Percentiles rank a stretch among this genome's conserved stretches.
phyloP scores from a whole-genome alignment of 192 early-diverging fungal species.

The Geosiphon pyriformis region DNA sequence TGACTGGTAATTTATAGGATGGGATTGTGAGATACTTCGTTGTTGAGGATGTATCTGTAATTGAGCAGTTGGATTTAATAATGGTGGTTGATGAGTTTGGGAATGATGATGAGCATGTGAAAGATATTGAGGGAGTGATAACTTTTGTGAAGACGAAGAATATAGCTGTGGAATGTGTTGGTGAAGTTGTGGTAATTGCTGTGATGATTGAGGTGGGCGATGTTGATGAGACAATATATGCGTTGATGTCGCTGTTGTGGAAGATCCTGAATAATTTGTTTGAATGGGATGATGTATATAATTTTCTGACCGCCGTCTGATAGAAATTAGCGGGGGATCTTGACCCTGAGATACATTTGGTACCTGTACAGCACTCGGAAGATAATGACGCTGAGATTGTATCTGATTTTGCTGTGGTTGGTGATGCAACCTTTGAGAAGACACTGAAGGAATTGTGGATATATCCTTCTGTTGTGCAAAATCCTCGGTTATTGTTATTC shows the following conservation, averaged over 20 bases:
- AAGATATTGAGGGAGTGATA: neutral
- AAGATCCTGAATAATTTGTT: slow-evolving; percentile 10
- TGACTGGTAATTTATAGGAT: neutral
- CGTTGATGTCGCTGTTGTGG: neutral
- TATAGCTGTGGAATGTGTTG: neutral
- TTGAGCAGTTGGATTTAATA: neutral
- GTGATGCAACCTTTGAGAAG: neutral
- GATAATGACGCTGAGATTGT: neutral
- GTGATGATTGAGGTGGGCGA: neutral
- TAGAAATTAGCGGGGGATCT: neutral
- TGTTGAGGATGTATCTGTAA: neutral
- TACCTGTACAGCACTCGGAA: neutral
- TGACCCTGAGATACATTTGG: slow-evolving; percentile 2
- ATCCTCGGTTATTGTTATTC: slow-evolving; percentile 23
- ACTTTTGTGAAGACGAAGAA: neutral
- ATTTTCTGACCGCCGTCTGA: slow-evolving; percentile 13
- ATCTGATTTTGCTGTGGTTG: neutral
- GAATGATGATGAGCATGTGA: slow-evolving; percentile 5
- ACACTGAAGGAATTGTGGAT: neutral
- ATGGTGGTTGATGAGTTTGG: neutral
- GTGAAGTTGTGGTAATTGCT: neutral
- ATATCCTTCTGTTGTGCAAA: slow-evolving; percentile 16
- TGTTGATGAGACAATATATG: neutral
- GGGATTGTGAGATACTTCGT: neutral
- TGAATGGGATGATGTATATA: slow-evolving; percentile 2